Percentiles rank a stretch among this genome's conserved stretches.
phyloP scores from a whole-genome alignment of 768 basidiomycete genomes.

The Neoboletus brunneissimus region DNA sequence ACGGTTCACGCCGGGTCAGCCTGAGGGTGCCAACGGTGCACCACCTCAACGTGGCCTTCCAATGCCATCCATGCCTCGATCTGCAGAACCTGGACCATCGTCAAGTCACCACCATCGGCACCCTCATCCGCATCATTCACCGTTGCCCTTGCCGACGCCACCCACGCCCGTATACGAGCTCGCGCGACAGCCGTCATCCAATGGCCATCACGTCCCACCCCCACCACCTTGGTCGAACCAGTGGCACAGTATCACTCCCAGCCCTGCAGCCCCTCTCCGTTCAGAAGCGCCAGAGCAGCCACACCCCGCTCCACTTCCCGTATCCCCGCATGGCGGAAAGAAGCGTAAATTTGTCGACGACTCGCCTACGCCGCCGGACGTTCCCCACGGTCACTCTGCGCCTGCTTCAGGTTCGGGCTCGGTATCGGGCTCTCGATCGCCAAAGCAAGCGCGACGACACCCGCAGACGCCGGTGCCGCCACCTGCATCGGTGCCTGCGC shows the following conservation, averaged over 20 bases:
- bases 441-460: conserved; percentile 34
- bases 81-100: conserved; percentile 30
- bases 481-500: conserved; percentile 23
- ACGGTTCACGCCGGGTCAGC: conserved; percentile 36
- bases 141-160: conserved; percentile 32
- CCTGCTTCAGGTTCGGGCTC: conserved; percentile 5
- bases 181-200: conserved; percentile 28
- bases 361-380: conserved; percentile 27
- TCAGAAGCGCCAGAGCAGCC: conserved; percentile 28
- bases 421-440: conserved; percentile 27
- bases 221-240: conserved; percentile 36
- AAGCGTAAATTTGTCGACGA: conserved; percentile 36
- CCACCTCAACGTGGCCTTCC: conserved; percentile 15
- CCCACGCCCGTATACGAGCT: conserved; percentile 36
- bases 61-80: conserved; percentile 19
- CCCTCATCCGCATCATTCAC: conserved; percentile 29
- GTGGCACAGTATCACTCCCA: conserved; percentile 25
- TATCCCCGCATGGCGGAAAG: conserved; percentile 32
- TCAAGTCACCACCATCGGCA: conserved; percentile 28
- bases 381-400: conserved; percentile 8
- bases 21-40: conserved; percentile 23
- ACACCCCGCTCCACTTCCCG: conserved; percentile 12
- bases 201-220: conserved; percentile 35
- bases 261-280: conserved; percentile 13
- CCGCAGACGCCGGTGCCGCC: conserved; percentile 34